Conservation (phyloP, 768 basidiomycete species). For the Amanita brunnescens region DNA sequence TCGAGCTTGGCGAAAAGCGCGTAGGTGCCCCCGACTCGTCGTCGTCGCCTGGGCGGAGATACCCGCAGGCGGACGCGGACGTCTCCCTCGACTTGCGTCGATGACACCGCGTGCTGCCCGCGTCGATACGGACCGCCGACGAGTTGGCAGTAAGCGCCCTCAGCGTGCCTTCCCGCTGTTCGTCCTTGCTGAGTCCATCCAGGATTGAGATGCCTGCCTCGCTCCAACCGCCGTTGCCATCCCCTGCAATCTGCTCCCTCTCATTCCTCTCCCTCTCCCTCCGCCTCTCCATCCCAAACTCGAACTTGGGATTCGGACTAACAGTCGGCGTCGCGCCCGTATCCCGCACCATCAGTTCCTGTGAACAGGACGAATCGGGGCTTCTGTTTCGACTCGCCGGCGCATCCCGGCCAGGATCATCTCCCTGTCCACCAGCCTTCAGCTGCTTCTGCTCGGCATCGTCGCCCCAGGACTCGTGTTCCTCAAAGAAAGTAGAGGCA, state of each 20-base stretch:
- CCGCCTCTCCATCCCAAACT: constrained; percentile 12
- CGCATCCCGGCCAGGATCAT: not conserved
- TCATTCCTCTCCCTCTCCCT: constrained; percentile 15
- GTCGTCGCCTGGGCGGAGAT: not conserved
- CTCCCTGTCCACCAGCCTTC: constrained; percentile 7
- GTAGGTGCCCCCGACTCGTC: not conserved
- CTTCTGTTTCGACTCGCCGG: not conserved
- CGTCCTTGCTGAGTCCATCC: not conserved
- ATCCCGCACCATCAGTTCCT: constrained; percentile 36
- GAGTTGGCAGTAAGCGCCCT: constrained; percentile 6
- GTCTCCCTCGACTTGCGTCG: constrained; percentile 7
- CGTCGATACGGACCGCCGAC: constrained; percentile 8
- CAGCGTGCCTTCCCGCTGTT: not conserved
- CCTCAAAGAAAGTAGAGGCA: constrained; percentile 29
- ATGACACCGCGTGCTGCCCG: constrained; percentile 4
- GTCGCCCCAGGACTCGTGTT: no score
- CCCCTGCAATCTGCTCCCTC: constrained; percentile 2
- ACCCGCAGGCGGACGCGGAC: not conserved
- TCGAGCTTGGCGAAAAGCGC: not conserved
- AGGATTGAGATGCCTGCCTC: not conserved
- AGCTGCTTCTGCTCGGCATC: not conserved
- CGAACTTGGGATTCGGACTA: constrained; percentile 40
- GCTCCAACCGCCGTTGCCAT: no score
- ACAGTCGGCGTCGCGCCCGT: constrained; percentile 42
- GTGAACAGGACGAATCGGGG: constrained; percentile 11